Evolutionary conservation across 2,329 filamentous ascomycete genomes (phyloP), one percentile per base, ranked within the genome.

Genomic region (Trichophyton schoenleinii): DNA sequence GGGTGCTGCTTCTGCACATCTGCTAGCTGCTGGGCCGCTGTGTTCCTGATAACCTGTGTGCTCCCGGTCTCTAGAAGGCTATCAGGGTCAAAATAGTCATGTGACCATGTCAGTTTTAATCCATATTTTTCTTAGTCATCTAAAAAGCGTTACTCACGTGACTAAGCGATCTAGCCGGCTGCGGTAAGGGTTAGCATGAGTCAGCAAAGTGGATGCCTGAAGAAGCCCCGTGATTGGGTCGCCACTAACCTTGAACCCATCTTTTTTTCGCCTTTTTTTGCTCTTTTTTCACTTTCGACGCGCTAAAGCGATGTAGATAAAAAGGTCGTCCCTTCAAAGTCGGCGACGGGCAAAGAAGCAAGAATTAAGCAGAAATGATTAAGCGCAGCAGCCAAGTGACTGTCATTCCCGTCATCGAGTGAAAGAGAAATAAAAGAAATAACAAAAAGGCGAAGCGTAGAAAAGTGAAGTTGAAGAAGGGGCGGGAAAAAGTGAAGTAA

Each of bases 1-100:
- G 94, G 94, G 69, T 97, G 94, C 73, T 94, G 89, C 73, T 96
- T 97, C 76, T 99, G 95, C 74, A 96, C 94, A 76, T 99, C 94
- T 64, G 91, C 94, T 65, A 99, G 82, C 77, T 99, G 94, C 71
- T 95, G 91, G 64, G 95, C 94, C 64, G 94, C 95, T 65, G 94
- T 99, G 71, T 96, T 95, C 67, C 95, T 87, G 72, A 99, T 97
- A 67, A 99, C 81, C 72, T 88, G 87, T 63, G 94, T 99, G 77
- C 92, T 97, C 68, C 94, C 94, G 62, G 94, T 97, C 81, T 99
- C 94, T 69, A 99, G 86, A 72, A 99, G 85, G 66, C 91, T 96
- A 74, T 59, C 1, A 6, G 3, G 34, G 18, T 41, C 11, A 41
- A 48, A 13, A 53, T 52, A 36, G 13, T 31, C n/a, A 38, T 31